Percentiles rank a stretch among this genome's conserved stretches.
phyloP scores from a whole-genome alignment of 441 rosid genomes.

The Eruca vesicaria region DNA sequence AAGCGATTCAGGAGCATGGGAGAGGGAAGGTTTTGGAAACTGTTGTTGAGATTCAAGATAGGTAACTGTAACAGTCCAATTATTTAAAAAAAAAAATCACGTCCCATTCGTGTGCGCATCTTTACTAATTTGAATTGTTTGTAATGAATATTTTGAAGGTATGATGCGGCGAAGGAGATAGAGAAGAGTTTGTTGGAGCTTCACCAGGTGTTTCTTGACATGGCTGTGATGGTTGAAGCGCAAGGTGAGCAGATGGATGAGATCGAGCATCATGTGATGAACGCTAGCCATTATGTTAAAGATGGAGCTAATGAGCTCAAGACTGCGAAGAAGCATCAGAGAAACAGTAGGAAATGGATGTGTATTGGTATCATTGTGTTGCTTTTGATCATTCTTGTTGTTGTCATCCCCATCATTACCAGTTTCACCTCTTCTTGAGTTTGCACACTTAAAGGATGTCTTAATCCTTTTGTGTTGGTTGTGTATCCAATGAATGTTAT shows the following conservation, averaged over 20 bases:
- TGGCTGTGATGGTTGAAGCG: constrained; percentile 93
- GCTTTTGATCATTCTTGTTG: constrained; percentile 63
- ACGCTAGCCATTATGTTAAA: constrained; percentile 78
- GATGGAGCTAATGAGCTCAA: constrained; percentile 77
- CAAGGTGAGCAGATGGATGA: constrained; percentile 97
- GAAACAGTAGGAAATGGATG: constrained; percentile 76
- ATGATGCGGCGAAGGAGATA: constrained; percentile 81
- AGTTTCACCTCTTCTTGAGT: constrained; percentile 70
- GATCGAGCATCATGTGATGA: constrained; percentile 86
- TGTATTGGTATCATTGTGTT: constrained; percentile 65
- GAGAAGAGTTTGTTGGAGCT: constrained; percentile 90
- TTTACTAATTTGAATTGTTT: not conserved
- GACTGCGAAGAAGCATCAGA: constrained; percentile 68
- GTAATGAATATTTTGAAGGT: not conserved
- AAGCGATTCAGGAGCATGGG: constrained; percentile 91
- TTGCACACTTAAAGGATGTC: not conserved
- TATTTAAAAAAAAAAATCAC: too few relatives aligned
- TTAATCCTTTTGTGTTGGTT: not conserved
- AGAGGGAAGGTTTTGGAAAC: constrained; percentile 86
- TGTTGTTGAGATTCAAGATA: constrained; percentile 83
- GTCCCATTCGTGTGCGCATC: too few relatives aligned
- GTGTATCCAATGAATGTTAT: not conserved
- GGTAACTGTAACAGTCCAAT: constrained; percentile 20
- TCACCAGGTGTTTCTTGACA: constrained; percentile 89
- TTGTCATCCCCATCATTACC: constrained; percentile 68